Conservation (phyloP, 2,329 filamentous ascomycete genomes). For the Boeremia exigua region DNA sequence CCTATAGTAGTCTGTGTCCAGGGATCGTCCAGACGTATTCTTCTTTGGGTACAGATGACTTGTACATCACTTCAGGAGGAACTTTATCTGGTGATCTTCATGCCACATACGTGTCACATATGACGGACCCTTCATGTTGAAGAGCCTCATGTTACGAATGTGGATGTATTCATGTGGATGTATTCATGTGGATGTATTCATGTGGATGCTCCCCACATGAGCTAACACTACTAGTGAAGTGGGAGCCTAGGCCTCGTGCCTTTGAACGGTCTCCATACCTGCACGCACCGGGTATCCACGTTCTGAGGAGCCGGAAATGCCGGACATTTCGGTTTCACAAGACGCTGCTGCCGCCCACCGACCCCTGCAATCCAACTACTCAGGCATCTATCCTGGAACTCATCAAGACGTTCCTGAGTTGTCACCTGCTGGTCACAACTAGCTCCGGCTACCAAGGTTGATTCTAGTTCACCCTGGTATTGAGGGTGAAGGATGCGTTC, state of each 20-base stretch:
- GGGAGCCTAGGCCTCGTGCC: not conserved
- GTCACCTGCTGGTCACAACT: no score
- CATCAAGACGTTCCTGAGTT: no score
- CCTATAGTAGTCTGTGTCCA: not conserved
- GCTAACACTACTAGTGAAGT: conserved; percentile 10
- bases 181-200: conserved; percentile 4
- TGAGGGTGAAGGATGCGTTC: not conserved
- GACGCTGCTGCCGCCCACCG: no score
- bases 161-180: conserved; percentile 5
- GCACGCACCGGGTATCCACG: not conserved
- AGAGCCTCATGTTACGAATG: conserved; percentile 6
- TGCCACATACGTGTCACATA: conserved; percentile 5
- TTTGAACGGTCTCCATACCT: not conserved
- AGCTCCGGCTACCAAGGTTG: not conserved
- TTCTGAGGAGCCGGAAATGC: no score
- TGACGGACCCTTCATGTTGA: not conserved
- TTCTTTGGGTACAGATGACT: not conserved
- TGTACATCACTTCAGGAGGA: not conserved
- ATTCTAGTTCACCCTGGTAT: not conserved
- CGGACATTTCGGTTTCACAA: no score
- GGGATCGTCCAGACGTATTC: not conserved
- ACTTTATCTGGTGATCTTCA: conserved; percentile 1
- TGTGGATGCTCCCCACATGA: conserved; percentile 16
- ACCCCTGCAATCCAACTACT: no score
- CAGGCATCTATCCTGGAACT: no score